Conservation (phyloP, 257 asterid species). For the Anisodus tanguticus region DNA sequence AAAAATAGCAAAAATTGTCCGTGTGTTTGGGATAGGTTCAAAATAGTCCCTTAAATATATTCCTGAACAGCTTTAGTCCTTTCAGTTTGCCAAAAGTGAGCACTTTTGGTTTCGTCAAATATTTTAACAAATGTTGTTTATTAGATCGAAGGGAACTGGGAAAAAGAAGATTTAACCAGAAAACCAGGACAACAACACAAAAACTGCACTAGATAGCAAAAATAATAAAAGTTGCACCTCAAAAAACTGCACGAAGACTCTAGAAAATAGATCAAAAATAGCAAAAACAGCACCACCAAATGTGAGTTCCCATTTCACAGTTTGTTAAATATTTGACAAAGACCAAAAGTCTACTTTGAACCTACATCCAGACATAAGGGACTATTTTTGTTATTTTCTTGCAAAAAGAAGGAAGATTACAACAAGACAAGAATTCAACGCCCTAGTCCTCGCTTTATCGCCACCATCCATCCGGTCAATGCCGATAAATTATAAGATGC, state of each 20-base stretch:
- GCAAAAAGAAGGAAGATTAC: background rate
- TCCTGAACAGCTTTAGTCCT: background rate
- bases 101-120: background rate
- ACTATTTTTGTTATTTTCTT: background rate
- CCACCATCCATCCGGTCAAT: background rate
- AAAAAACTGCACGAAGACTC: background rate
- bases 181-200: background rate
- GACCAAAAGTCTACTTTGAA: background rate
- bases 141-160: background rate
- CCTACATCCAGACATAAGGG: background rate
- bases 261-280: background rate
- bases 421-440: background rate
- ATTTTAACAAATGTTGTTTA: background rate
- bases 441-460: background rate
- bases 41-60: background rate
- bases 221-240: background rate
- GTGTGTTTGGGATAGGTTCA: background rate
- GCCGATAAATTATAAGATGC: background rate
- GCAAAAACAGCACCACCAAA: background rate
- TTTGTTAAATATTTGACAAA: background rate
- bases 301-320: constrained; percentile 11
- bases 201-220: background rate
- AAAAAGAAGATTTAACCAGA: background rate
- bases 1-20: background rate
- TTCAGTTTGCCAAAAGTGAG: background rate